These are phyloP conservation scores for Penicillium samsonianum DNA, from an alignment of 495 filamentous ascomycete genomes.

Conservation along the genomic window DNA sequence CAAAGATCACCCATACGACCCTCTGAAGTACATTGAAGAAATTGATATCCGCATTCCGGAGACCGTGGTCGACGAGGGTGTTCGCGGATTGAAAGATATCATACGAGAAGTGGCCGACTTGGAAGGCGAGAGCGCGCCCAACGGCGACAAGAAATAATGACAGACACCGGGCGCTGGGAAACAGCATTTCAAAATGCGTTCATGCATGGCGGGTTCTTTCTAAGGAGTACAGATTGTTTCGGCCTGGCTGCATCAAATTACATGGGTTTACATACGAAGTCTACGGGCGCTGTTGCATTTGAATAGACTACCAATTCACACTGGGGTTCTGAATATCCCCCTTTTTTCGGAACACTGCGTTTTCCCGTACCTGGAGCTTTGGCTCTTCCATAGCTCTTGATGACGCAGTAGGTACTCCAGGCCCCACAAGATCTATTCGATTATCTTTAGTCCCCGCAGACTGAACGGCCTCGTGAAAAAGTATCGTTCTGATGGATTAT, in stretches of 20 bases:
- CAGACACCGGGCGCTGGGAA: neutral
- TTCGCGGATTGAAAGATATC: slow-evolving; percentile 48
- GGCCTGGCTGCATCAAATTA: slow-evolving; percentile 18
- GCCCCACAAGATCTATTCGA: neutral
- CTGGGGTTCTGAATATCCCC: slow-evolving; percentile 7
- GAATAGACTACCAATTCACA: slow-evolving; percentile 30
- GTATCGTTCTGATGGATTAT: neutral
- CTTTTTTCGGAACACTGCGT: neutral
- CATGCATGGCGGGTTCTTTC: slow-evolving; percentile 26
- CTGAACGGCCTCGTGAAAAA: neutral
- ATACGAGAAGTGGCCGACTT: slow-evolving; percentile 51
- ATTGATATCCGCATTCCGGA: slow-evolving; percentile 47
- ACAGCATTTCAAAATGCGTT: slow-evolving; percentile 10
- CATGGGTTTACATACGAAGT: slow-evolving; percentile 23
- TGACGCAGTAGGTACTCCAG: slow-evolving; percentile 3
- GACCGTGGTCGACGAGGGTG: slow-evolving; percentile 47
- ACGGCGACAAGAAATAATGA: slow-evolving; percentile 33
- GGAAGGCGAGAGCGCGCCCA: slow-evolving; percentile 42
- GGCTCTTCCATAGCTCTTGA: neutral
- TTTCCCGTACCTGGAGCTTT: neutral
- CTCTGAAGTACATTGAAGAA: slow-evolving; percentile 37
- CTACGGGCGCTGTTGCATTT: slow-evolving; percentile 21
- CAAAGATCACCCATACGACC: slow-evolving; percentile 23
- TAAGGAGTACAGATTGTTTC: slow-evolving; percentile 26
- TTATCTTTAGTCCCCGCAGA: neutral